A percentile compares a stretch with the other conserved stretches of the same genome.
Evolutionary conservation across 768 basidiomycete genomes (phyloP).

Genomic region (Hirschioporus abietinus): DNA sequence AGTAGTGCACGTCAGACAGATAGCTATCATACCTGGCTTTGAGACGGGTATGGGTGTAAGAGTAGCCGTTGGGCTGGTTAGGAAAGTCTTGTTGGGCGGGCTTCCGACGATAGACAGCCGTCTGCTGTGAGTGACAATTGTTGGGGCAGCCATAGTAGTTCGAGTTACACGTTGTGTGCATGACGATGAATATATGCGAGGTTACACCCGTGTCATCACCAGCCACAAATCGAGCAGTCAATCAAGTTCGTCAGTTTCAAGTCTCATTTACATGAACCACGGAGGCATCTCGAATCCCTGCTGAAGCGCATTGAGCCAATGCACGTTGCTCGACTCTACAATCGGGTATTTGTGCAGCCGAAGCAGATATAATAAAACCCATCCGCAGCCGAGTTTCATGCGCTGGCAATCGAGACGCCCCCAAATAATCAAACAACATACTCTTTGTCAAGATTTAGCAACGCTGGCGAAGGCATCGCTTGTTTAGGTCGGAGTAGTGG

Average conservation of each 20-base stretch:
- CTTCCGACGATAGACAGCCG: not conserved
- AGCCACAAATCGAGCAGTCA: not conserved
- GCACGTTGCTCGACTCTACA: not conserved
- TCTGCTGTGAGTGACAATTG: not conserved
- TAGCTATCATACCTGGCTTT: not conserved
- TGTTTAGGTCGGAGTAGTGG: not conserved
- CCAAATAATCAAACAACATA: not conserved
- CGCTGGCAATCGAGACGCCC: not conserved
- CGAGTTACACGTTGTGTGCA: not conserved
- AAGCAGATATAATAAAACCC: not conserved
- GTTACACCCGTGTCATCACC: not conserved
- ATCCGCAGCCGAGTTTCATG: not conserved
- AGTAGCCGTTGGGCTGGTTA: not conserved
- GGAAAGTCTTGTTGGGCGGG: not conserved
- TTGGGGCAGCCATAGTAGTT: not conserved
- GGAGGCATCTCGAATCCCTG: not conserved
- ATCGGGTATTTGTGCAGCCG: not conserved
- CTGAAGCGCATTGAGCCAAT: not conserved
- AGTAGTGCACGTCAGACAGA: not conserved
- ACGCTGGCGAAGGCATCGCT: not conserved
- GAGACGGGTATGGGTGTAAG: not conserved
- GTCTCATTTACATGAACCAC: not conserved
- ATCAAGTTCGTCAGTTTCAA: not conserved
- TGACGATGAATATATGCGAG: not conserved
- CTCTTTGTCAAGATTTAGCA: constrained; percentile 5